Evolutionary conservation across 83 land plant species (phyloP).

Genomic region (Isoetes engelmannii): DNA sequence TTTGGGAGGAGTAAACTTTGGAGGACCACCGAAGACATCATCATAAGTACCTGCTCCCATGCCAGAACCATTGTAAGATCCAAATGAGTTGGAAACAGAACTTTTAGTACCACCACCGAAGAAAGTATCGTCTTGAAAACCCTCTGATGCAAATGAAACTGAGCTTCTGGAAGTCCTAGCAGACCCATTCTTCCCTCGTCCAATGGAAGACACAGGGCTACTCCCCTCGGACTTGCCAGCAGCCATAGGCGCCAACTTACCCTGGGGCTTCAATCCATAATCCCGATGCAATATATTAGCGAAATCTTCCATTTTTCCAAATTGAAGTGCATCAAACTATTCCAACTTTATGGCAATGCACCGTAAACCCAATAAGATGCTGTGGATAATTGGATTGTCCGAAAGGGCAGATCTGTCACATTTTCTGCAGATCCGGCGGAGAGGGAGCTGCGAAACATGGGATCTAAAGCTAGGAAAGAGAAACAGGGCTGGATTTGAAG

Average conservation of each 20-base stretch:
- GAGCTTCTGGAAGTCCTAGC: slow-evolving; percentile 8
- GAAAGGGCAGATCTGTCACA: no score
- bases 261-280: slow-evolving; percentile 50
- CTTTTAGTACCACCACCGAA: background rate
- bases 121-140: slow-evolving; percentile 15
- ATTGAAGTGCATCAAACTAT: background rate
- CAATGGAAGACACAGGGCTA: slow-evolving; percentile 8
- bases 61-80: slow-evolving; percentile 3
- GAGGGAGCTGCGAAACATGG: no score
- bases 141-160: background rate
- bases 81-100: background rate
- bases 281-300: slow-evolving; percentile 39
- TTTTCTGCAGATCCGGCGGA: no score
- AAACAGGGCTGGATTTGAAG: no score
- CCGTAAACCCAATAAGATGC: no score
- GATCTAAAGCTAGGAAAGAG: no score
- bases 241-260: slow-evolving; percentile 52
- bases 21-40: slow-evolving; percentile 31
- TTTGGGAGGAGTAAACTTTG: slow-evolving; percentile 9
- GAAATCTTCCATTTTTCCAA: slow-evolving; percentile 33
- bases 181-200: slow-evolving; percentile 9
- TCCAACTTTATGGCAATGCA: no score
- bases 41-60: slow-evolving; percentile 13
- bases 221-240: slow-evolving; percentile 15
- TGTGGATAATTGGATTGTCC: no score